These are phyloP conservation scores for Fusarium annulatum DNA, from an alignment of 2,329 filamentous ascomycete genomes.

Conservation along the genomic window DNA sequence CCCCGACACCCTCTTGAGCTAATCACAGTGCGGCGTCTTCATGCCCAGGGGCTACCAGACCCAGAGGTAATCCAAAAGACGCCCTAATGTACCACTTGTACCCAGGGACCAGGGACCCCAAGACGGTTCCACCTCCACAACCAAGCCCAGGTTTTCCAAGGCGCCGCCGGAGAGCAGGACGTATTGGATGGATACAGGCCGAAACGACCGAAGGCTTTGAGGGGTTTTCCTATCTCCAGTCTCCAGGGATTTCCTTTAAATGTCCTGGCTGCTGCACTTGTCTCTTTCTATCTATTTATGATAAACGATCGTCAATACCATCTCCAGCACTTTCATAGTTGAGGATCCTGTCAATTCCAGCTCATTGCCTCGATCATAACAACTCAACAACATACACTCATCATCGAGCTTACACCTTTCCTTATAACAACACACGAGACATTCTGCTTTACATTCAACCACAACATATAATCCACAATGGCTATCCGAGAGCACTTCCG, in stretches of 20 bases:
- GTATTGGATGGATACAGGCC: slow-evolving; percentile 29
- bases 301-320: slow-evolving; percentile 21
- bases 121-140: slow-evolving; percentile 36
- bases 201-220: slow-evolving; percentile 42
- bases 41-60: slow-evolving; percentile 12
- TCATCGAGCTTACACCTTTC: slow-evolving; percentile 1
- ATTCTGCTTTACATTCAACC: neutral
- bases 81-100: slow-evolving; percentile 30
- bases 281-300: slow-evolving; percentile 18
- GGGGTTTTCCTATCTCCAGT: slow-evolving; percentile 43
- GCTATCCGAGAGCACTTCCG: slow-evolving; percentile 57
- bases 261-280: slow-evolving; percentile 29
- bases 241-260: slow-evolving; percentile 36
- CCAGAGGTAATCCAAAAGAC: slow-evolving; percentile 14
- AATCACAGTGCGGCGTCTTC: slow-evolving; percentile 10
- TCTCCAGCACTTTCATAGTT: neutral
- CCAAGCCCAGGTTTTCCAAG: slow-evolving; percentile 40
- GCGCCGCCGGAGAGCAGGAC: slow-evolving; percentile 31
- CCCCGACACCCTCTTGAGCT: neutral
- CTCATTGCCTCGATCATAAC: slow-evolving; percentile 5
- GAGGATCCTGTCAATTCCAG: slow-evolving; percentile 20
- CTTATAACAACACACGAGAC: slow-evolving; percentile 5
- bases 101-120: slow-evolving; percentile 18
- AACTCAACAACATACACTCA: slow-evolving; percentile 6
- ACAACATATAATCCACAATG: slow-evolving; percentile 47